These are phyloP conservation scores for Craterostigma plantagineum DNA, from an alignment of 257 asterid species.

Conservation along the genomic window DNA sequence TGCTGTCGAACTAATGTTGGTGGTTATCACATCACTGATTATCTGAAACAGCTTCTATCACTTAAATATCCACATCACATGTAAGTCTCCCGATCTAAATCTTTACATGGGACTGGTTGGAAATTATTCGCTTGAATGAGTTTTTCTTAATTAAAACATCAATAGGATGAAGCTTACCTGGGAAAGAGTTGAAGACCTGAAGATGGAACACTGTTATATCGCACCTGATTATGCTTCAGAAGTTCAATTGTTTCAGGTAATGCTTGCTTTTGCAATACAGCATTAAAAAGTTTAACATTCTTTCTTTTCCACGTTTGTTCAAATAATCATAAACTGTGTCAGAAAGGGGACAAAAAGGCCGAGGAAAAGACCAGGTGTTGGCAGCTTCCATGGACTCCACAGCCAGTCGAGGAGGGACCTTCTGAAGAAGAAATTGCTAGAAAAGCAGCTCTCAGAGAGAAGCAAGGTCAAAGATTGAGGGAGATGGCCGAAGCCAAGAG, in stretches of 20 bases:
- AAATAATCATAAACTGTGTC: slow-evolving; percentile 10
- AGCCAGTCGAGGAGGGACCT: slow-evolving; percentile 74
- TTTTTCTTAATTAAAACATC: slow-evolving; percentile 12
- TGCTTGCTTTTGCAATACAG: slow-evolving; percentile 4
- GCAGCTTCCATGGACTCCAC: slow-evolving; percentile 98
- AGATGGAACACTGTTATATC: slow-evolving; percentile 91
- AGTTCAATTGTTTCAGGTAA: slow-evolving; percentile 73
- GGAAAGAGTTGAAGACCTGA: slow-evolving; percentile 97
- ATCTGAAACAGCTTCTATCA: slow-evolving; percentile 93
- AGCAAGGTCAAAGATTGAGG: slow-evolving; percentile 91
- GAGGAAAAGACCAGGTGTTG: slow-evolving; percentile 76
- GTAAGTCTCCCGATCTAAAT: slow-evolving; percentile 27
- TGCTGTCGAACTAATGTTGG: slow-evolving; percentile 90
- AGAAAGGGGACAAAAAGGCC: slow-evolving; percentile 73
- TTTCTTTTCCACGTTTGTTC: background rate
- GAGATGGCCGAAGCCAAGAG: slow-evolving; percentile 99
- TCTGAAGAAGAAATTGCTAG: slow-evolving; percentile 97
- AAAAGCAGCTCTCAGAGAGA: slow-evolving; percentile 92
- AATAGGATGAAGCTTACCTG: slow-evolving; percentile 74
- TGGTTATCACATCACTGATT: slow-evolving; percentile 91
- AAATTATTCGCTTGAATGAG: slow-evolving; percentile 9
- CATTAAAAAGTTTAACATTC: slow-evolving; percentile 4
- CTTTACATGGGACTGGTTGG: background rate
- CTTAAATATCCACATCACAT: slow-evolving; percentile 94
- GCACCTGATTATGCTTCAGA: slow-evolving; percentile 67